Base-by-base conservation (phyloP, 2,329 filamentous ascomycete species). In the Dactylella cylindrospora region DNA sequence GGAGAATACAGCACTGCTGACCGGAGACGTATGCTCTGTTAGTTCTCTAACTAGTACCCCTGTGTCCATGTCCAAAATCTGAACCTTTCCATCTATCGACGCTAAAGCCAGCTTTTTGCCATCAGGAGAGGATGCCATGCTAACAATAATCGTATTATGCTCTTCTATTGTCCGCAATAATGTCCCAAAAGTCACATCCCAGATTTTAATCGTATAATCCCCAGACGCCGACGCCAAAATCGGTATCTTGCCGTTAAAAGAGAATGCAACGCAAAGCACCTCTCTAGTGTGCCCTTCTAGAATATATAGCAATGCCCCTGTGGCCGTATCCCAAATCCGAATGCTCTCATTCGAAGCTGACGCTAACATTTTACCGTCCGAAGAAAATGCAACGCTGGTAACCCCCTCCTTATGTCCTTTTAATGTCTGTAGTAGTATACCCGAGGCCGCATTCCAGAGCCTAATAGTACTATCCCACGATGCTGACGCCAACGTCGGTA, bases 1-100 rank as follows among this genome's bases (percentile, higher is more conserved):
- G 22, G 91, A 97, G 72, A 98, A 53, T 3, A 93, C 93, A 44
- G 97, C 93, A 1, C 93, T 97, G 2, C 93, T 97, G 32, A 97
- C 93, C 45, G 93, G 7, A 2, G 4, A 3, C 5, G 43, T 13
- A 46, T 46, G 29, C 9, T 26, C 43, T 12, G 13, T 7, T 7
- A 46, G 20, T 12, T n/a, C 4, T 20, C 23, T 5, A n/a, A 13
- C 13, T 8, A 5, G 10, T 35, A 9, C 25, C 22, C 45, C 45
- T 13, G 45, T 39, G 8, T 3, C n/a, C 10, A 40, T 41, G 55
- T 70, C 65, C 70, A 69, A 71, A 4, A 71, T 31, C 29, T 44
- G 41, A 20, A 71, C 49, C 1, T 66, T 70, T 1, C 41, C 33
- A 46, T 70, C 68, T 20, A 47, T 19, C 3, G 70, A 70, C 40